A percentile compares a stretch with the other conserved stretches of the same genome.
These are phyloP conservation scores for Tulasnella sp. DNA, from an alignment of 768 basidiomycete genomes.

Conservation along the genomic window DNA sequence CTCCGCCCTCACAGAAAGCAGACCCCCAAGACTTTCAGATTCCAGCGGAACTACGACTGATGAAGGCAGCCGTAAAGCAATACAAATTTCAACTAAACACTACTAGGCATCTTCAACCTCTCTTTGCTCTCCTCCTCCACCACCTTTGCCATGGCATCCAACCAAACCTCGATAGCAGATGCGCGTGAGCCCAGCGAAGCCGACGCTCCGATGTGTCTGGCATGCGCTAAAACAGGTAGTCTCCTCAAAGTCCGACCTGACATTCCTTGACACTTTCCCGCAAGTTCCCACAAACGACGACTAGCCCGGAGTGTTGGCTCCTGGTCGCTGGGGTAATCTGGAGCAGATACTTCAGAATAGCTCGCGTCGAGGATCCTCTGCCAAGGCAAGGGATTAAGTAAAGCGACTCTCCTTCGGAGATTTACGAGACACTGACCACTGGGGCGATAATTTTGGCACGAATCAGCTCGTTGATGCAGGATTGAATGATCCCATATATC, in stretches of 20 bases:
- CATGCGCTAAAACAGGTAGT: slow-evolving; percentile 90
- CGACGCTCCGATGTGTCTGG: slow-evolving; percentile 56
- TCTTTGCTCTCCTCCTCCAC: slow-evolving; percentile 42
- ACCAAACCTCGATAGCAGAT: slow-evolving; percentile 63
- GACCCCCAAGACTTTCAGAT: neutral
- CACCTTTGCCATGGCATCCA: slow-evolving; percentile 79
- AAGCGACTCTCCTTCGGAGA: neutral
- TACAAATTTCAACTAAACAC: neutral
- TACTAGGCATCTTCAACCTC: neutral
- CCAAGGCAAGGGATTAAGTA: neutral
- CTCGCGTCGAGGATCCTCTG: neutral
- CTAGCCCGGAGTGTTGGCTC: slow-evolving; percentile 55
- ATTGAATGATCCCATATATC: slow-evolving; percentile 85
- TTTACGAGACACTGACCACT: slow-evolving; percentile 47
- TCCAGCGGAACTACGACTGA: neutral
- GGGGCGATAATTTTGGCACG: slow-evolving; percentile 63
- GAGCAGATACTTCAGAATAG: neutral
- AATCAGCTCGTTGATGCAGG: slow-evolving; percentile 77
- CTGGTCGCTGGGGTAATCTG: neutral
- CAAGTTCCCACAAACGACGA: slow-evolving; percentile 59
- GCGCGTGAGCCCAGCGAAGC: neutral
- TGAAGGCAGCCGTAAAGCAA: neutral
- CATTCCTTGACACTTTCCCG: slow-evolving; percentile 75
- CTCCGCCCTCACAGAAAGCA: too few relatives aligned
- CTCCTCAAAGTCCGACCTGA: slow-evolving; percentile 89